phyloP scores from a whole-genome alignment of 2,329 filamentous ascomycete species.

The Sporothrix humicola region DNA sequence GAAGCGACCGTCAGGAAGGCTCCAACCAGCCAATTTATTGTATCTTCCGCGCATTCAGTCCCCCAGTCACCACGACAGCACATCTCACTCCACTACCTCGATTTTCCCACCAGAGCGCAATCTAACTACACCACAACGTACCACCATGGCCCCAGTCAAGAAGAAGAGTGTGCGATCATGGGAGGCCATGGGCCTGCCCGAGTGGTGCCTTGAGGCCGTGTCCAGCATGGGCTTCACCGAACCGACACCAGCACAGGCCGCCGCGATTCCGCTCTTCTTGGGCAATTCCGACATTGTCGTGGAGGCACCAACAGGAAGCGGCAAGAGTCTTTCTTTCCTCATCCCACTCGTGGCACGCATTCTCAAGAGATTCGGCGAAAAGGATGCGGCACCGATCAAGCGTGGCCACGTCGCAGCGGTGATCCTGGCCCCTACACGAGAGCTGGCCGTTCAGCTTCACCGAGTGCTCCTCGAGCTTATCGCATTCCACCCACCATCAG shows the following conservation, averaged over 20 bases:
- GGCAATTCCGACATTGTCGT: constrained; percentile 92
- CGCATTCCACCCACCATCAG: constrained; percentile 81
- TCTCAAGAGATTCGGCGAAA: constrained; percentile 59
- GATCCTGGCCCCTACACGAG: constrained; percentile 89
- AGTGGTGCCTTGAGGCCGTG: constrained; percentile 87
- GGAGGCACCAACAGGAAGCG: constrained; percentile 76
- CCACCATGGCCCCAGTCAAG: constrained; percentile 43
- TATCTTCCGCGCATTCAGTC: neutral
- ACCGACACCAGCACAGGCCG: constrained; percentile 89
- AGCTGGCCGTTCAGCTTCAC: constrained; percentile 90
- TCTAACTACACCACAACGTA: neutral
- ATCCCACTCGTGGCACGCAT: constrained; percentile 84
- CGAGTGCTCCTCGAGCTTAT: constrained; percentile 77
- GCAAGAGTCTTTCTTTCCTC: constrained; percentile 82
- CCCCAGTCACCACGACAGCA: neutral
- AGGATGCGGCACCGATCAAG: constrained; percentile 68
- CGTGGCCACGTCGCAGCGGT: constrained; percentile 90
- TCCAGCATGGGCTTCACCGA: constrained; percentile 76
- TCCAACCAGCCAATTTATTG: neutral
- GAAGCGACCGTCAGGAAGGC: neutral
- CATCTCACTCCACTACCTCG: neutral
- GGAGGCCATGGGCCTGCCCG: constrained; percentile 70
- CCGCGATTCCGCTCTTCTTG: constrained; percentile 85
- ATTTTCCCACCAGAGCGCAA: neutral
- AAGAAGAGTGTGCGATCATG: constrained; percentile 62